Evolutionary conservation across 495 filamentous ascomycete genomes (phyloP).

Genomic region (Immersiella caudata): DNA sequence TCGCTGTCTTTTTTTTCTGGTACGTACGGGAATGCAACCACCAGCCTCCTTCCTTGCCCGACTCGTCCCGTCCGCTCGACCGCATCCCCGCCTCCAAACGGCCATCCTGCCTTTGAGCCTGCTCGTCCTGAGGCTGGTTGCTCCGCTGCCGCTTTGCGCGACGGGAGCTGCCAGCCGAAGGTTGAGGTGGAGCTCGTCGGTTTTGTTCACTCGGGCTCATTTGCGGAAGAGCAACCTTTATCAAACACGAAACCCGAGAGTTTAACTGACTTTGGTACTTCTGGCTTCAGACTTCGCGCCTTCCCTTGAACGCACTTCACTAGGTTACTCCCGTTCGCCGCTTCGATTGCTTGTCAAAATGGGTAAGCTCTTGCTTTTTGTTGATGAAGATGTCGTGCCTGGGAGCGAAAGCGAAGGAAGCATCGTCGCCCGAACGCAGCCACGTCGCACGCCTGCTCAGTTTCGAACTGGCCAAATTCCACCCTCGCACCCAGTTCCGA

Average conservation of each 20-base stretch:
- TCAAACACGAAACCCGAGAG: conserved; percentile 11
- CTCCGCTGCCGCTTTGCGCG: background rate
- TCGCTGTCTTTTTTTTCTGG: conserved; percentile 28
- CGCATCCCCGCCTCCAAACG: conserved; percentile 6
- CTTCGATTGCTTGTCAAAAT: conserved; percentile 40
- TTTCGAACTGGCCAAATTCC: conserved; percentile 20
- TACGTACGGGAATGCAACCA: conserved; percentile 29
- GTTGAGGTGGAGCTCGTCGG: conserved; percentile 10
- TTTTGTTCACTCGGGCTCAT: background rate
- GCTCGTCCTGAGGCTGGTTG: background rate
- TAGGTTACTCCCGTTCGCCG: conserved; percentile 17
- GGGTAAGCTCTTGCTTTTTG: conserved; percentile 51
- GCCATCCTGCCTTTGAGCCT: background rate
- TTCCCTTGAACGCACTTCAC: conserved; percentile 27
- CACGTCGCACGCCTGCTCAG: conserved; percentile 29
- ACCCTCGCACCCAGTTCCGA: conserved; percentile 9
- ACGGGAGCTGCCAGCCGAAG: background rate
- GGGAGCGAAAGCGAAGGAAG: conserved; percentile 35
- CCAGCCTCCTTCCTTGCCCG: conserved; percentile 17
- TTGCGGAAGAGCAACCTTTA: conserved; percentile 12
- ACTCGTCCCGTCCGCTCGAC: conserved; percentile 5
- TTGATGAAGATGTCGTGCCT: conserved; percentile 31
- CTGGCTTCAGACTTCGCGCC: conserved; percentile 33
- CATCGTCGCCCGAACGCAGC: conserved; percentile 30
- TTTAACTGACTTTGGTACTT: conserved; percentile 30